Percentiles rank a stretch among this genome's conserved stretches.
Evolutionary conservation across 208 protist species (phyloP).

Genomic region (Leishmania mexicana): DNA sequence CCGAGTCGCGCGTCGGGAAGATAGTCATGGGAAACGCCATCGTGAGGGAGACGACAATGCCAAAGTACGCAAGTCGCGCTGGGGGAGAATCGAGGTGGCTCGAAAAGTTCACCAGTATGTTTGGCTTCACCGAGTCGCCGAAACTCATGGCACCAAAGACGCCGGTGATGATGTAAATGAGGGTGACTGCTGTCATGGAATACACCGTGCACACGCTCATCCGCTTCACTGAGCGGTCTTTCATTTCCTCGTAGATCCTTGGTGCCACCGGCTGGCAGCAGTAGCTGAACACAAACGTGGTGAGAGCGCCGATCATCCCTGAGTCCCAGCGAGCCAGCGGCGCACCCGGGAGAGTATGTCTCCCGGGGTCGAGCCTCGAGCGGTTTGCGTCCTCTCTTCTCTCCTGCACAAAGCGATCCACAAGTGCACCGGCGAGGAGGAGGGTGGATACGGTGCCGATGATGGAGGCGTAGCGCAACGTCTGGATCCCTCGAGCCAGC

Average conservation of each 20-base stretch:
- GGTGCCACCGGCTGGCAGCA: slow-evolving; percentile 84
- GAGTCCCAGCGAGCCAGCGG: slow-evolving; percentile 37
- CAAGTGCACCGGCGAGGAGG: slow-evolving; percentile 53
- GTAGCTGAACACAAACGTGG: slow-evolving; percentile 80
- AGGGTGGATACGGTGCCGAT: slow-evolving; percentile 64
- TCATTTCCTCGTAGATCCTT: slow-evolving; percentile 75
- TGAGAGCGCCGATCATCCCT: slow-evolving; percentile 45
- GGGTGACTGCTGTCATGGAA: slow-evolving; percentile 63
- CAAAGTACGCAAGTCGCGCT: slow-evolving; percentile 64
- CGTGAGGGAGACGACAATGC: slow-evolving; percentile 72
- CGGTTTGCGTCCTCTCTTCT: not conserved
- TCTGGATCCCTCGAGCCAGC: slow-evolving; percentile 60
- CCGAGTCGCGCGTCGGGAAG: slow-evolving; percentile 76
- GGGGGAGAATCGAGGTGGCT: slow-evolving; percentile 46
- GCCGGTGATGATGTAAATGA: slow-evolving; percentile 71
- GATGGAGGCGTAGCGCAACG: slow-evolving; percentile 77
- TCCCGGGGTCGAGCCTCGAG: not conserved
- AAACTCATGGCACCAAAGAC: slow-evolving; percentile 73
- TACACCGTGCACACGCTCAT: slow-evolving; percentile 60
- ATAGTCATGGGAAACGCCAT: slow-evolving; percentile 88
- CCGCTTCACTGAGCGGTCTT: slow-evolving; percentile 41
- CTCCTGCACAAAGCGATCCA: slow-evolving; percentile 29
- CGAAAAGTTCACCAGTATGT: slow-evolving; percentile 80
- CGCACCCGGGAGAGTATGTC: slow-evolving; percentile 3
- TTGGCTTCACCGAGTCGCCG: slow-evolving; percentile 54